Conservation (phyloP, 805 yeast genomes). For the Yamadazyma takamatsuzukensis region DNA sequence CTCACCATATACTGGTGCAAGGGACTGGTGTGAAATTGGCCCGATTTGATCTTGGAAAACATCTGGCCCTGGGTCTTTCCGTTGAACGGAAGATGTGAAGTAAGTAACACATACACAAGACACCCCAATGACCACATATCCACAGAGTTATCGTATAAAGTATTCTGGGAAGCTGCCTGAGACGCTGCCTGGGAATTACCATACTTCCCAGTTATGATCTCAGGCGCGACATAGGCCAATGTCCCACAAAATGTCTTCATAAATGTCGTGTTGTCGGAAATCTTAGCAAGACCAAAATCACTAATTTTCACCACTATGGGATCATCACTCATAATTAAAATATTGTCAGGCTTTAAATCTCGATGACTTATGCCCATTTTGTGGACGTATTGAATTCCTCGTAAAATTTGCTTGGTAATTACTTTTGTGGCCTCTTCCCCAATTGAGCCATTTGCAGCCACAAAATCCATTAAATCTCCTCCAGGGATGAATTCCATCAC, state of each 20-base stretch:
- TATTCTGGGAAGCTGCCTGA: constrained; percentile 8
- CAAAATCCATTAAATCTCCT: constrained; percentile 97
- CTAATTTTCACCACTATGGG: constrained; percentile 91
- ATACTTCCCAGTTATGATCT: constrained; percentile 62
- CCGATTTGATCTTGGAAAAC: constrained; percentile 69
- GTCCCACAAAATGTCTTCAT: constrained; percentile 98
- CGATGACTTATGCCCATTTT: constrained; percentile 90
- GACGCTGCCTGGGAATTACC: constrained; percentile 29
- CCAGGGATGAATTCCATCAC: constrained; percentile 97
- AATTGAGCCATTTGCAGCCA: constrained; percentile 85
- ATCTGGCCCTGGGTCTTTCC: constrained; percentile 87
- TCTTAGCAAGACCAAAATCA: constrained; percentile 94
- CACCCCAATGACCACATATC: constrained; percentile 99
- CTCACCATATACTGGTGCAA: constrained; percentile 65
- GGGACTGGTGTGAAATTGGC: constrained; percentile 77
- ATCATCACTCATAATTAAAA: constrained; percentile 82
- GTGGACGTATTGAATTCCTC: constrained; percentile 86
- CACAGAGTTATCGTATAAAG: constrained; percentile 72
- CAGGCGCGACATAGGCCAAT: constrained; percentile 95
- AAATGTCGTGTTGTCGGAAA: constrained; percentile 75
- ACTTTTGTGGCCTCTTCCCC: constrained; percentile 90
- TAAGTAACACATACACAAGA: constrained; percentile 81
- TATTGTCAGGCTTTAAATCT: constrained; percentile 95
- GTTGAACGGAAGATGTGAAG: constrained; percentile 93
- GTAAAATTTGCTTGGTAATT: constrained; percentile 76